Base-by-base conservation (phyloP, 208 protist genomes). In the Wallacemonas rigidus region DNA sequence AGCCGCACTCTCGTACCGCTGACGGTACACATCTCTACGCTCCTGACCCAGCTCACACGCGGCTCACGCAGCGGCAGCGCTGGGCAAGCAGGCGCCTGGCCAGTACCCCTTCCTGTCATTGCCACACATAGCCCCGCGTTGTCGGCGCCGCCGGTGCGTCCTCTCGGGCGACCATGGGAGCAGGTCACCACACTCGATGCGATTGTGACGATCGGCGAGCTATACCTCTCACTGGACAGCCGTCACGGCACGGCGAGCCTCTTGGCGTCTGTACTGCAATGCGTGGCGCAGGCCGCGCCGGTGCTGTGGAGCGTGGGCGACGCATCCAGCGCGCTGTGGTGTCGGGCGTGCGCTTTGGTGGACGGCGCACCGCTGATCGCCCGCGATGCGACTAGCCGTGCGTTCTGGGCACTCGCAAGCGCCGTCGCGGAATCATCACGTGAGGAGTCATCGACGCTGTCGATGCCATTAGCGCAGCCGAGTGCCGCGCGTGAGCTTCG, bases 181-280 rank as follows among this genome's bases (percentile, higher is more conserved):
- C 54, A 60, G 8, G 4, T 36, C 8, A 6, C 17, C 12, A 63
- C 41, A 3, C 51, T 72, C 40, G 6, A 26, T 36, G 39, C 47
- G 15, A 51, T 86, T 38, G 55, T 86, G 4, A 41, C 69, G 9
- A 72, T 86, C 15, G 77, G 77, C n/a, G 81, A 81, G 67, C 69
- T 74, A 39, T 79, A 58, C 9, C 26, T 58, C 14, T 17, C 70
- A 56, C 51, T 82, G 7, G 61, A 41, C 15, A 68, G 69, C 67
- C 60, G 74, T 9, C 77, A 76, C 50, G 81, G 81, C 38, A 86
- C 81, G 2, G 74, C 72, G 67, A 82, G 71, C 11, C 65, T 88
- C 2, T 67, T 91, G 8, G 74, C 79, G 2, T 76, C 88, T 55
- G 74, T 75, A 1, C 56, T 91, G 54, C 74, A 74, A 68, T 84